Conservation (phyloP, 148 eudicot species). For the Spergularia bocconei region DNA sequence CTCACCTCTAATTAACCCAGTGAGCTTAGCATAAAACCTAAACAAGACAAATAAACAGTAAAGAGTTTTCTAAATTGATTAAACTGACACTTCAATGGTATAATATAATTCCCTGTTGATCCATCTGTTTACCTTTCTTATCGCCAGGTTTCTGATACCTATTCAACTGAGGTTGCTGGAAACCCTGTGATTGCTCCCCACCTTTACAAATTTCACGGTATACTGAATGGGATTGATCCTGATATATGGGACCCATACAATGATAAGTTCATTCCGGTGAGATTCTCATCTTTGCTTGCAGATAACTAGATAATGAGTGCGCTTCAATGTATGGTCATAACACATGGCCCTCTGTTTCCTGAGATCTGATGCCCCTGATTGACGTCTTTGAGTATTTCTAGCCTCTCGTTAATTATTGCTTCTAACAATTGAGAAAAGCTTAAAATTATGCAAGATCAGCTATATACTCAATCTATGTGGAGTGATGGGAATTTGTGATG, state of each 20-base stretch:
- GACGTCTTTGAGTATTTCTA: neutral
- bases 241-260: slow-evolving; percentile 96
- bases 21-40: neutral
- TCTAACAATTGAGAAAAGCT: too few species aligned
- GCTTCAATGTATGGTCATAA: neutral
- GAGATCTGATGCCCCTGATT: neutral
- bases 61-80: neutral
- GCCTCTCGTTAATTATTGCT: too few species aligned
- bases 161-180: slow-evolving; percentile 83
- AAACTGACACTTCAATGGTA: neutral
- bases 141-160: slow-evolving; percentile 83
- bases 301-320: neutral
- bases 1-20: neutral
- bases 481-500: too few species aligned
- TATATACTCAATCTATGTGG: too few species aligned
- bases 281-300: slow-evolving; percentile 23
- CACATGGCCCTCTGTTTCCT: neutral
- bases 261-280: slow-evolving; percentile 86
- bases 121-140: neutral
- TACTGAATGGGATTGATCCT: slow-evolving; percentile 94
- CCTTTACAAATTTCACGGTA: slow-evolving; percentile 86
- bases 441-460: too few species aligned
- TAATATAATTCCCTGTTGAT: neutral
- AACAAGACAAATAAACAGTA: neutral
- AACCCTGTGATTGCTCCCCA: slow-evolving; percentile 75